Evolutionary conservation across 352 stramenopile genomes (phyloP), one percentile per base, ranked within the genome.

Genomic region (Phytophthora pistaciae): DNA sequence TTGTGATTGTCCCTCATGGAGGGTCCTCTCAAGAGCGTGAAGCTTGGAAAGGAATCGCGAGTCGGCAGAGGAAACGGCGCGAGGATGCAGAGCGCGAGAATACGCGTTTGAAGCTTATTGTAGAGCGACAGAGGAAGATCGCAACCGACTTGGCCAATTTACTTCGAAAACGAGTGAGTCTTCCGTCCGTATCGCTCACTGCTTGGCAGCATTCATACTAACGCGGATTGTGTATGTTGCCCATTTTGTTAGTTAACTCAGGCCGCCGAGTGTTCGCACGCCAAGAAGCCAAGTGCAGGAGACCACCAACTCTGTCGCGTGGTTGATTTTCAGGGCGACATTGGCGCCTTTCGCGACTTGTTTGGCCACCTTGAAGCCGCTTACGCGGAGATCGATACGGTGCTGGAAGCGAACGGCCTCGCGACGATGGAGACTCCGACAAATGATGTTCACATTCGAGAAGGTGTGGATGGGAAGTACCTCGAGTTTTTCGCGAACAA

Each of bases 81-180:
- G 61, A 66, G 16, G 48, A 49, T 49, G 40, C 65, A 21, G 64
- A 80, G 54, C 61, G 67, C 25, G 73, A 80, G 48, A 77, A 77
- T 50, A 49, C 56, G 18, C 70, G 61, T 1, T 33, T 81, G 13
- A 78, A 64, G 25, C 27, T 68, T 7, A 27, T 80, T 60, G 56
- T 88, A 23, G 72, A 84, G 40, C 70, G 70, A 20, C 77, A 88
- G 54, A 66, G 81, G 56, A 77, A 78, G 25, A 58, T 79, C 1
- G 70, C 68, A 6, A 75, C 62, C 44, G 74, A 63, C n/a, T 68
- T 88, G 21, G 72, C 73, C 38, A 64, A 52, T 48, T 29, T 83
- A 5, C 50, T 83, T 21, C 65, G 64, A 31, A 71, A 68, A n/a
- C 65, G 54, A 62, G 48, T 67, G n/a, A 31, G 46, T 61, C 6